Evolutionary conservation across 176 grass and related monocot genomes (phyloP), one percentile per base, ranked within the genome.

Genomic region (Ensete glaucum): DNA sequence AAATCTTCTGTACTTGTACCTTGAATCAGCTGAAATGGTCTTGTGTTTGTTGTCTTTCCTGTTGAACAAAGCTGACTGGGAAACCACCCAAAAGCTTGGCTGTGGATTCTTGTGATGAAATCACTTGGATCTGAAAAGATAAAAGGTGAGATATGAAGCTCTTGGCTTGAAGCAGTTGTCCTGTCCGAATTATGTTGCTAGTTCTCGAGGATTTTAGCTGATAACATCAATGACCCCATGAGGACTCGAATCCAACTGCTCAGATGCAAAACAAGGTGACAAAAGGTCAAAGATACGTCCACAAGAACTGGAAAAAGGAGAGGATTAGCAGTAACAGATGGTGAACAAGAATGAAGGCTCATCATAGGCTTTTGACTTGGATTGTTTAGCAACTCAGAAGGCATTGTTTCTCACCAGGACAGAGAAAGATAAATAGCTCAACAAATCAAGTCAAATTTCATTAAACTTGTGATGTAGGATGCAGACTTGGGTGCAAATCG

Each of bases 141-240:
- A 15, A 25, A 15, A 25, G 24, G 14, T 68, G 65, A 68, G 65
- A 23, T 34, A 34, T 68, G 11, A 43, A 68, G 65, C 26, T 68
- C 27, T 68, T 60, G 57, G 15, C 57, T 29, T 68, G 9, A 68
- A 68, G 65, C 65, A 34, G 14, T 68, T 68, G 65, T 68, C 65
- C 65, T 68, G 24, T 68, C 23, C 17, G 23, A n/a, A 11, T 3
- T 43, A 9, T 68, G 6, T 16, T 13, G 65, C 65, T 68, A 29
- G 3, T 10, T 2, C 21, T 12, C 2, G 9, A 26, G 26, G 19
- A 23, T 64, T 24, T 24, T 10, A 26, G 19, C 9, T 11, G 11
- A 20, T 64, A 64, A 64, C 62, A 11, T 24, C 62, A 25, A 64
- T 64, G 62, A 10, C 19, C 1, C 20, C 62, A 64, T 64, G 62